A percentile compares a stretch with the other conserved stretches of the same genome.
phyloP scores from a whole-genome alignment of 768 basidiomycete species.

The Lyophyllum atratum region DNA sequence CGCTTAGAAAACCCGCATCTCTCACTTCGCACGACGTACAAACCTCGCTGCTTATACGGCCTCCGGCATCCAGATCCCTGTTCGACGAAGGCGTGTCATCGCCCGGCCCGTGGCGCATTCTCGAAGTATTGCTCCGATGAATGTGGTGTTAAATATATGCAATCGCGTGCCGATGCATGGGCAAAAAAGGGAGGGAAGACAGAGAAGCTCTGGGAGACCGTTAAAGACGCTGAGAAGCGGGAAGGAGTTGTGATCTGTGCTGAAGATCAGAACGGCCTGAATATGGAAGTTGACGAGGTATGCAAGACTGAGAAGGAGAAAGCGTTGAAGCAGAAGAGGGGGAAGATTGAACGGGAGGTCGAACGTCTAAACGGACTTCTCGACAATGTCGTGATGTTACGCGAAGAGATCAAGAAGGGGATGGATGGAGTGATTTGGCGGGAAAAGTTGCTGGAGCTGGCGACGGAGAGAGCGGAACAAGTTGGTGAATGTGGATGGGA shows the following conservation, averaged over 20 bases:
- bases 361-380: slow-evolving; percentile 54
- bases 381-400: slow-evolving; percentile 56
- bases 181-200: slow-evolving; percentile 62
- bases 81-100: slow-evolving; percentile 73
- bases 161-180: slow-evolving; percentile 61
- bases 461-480: slow-evolving; percentile 64
- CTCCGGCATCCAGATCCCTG: slow-evolving; percentile 61
- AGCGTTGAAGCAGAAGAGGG: slow-evolving; percentile 31
- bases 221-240: slow-evolving; percentile 66
- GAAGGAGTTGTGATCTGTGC: slow-evolving; percentile 67
- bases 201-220: slow-evolving; percentile 71
- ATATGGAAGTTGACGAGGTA: slow-evolving; percentile 25
- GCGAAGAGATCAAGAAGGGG: slow-evolving; percentile 66
- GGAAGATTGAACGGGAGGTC: slow-evolving; percentile 58
- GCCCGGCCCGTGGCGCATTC: slow-evolving; percentile 76
- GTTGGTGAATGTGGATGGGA: slow-evolving; percentile 87
- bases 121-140: slow-evolving; percentile 93
- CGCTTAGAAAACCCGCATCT: slow-evolving; percentile 58
- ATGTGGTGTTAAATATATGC: slow-evolving; percentile 79
- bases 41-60: slow-evolving; percentile 74
- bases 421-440: slow-evolving; percentile 74
- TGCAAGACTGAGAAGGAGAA: slow-evolving; percentile 23
- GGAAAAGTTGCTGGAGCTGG: slow-evolving; percentile 67
- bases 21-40: slow-evolving; percentile 76
- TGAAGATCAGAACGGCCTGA: slow-evolving; percentile 25